phyloP scores from a whole-genome alignment of 768 basidiomycete species.

The Boletus speciosus region DNA sequence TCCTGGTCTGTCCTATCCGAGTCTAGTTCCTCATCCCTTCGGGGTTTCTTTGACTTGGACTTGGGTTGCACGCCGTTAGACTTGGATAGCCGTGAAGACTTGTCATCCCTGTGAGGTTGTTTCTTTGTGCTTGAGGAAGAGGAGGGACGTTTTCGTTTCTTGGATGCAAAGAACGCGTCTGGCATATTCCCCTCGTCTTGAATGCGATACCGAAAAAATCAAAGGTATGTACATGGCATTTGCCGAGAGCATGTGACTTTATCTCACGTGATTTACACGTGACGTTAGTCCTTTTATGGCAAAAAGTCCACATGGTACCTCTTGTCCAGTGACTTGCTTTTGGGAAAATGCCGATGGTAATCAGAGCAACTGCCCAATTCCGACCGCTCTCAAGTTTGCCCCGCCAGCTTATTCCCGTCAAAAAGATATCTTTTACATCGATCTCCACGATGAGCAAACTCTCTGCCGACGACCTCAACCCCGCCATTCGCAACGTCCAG shows the following conservation, averaged over 20 bases:
- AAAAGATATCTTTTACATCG: conserved; percentile 1
- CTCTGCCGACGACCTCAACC: conserved; percentile 74
- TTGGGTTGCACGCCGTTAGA: conserved; percentile 19
- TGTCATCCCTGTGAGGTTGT: conserved; percentile 11
- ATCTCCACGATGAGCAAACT: conserved; percentile 50
- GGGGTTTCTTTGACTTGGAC: conserved; percentile 22
- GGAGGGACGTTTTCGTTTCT: conserved; percentile 58
- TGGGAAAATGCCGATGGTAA: conserved; percentile 7
- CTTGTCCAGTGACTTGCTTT: neutral
- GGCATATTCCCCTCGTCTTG: conserved; percentile 48
- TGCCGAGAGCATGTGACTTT: conserved; percentile 13
- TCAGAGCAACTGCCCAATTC: conserved; percentile 1
- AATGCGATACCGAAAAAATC: conserved; percentile 19
- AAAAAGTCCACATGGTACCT: neutral
- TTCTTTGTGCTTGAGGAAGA: conserved; percentile 29
- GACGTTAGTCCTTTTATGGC: neutral
- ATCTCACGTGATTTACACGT: neutral
- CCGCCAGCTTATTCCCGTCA: neutral
- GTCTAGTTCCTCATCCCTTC: conserved; percentile 59
- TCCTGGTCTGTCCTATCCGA: conserved; percentile 60
- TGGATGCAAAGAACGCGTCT: conserved; percentile 75
- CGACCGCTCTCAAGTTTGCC: neutral
- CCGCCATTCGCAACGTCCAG: conserved; percentile 79
- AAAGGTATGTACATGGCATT: conserved; percentile 3
- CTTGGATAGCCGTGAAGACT: conserved; percentile 15